Conservation (phyloP, 2,329 filamentous ascomycete species). For the Zalaria sp. region DNA sequence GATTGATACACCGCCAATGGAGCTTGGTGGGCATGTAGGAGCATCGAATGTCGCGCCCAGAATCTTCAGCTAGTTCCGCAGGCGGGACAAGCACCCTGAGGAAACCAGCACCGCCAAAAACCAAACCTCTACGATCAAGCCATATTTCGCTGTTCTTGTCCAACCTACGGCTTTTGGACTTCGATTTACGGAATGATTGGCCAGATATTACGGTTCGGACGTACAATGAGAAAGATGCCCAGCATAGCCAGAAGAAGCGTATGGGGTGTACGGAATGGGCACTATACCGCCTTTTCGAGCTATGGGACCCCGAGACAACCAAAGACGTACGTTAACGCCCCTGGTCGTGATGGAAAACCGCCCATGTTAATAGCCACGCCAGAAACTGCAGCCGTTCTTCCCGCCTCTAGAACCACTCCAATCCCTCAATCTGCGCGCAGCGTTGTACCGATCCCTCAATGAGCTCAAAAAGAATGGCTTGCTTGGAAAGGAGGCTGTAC, state of each 20-base stretch:
- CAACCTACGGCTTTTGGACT: slow-evolving; percentile 69
- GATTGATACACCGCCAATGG: too few species aligned
- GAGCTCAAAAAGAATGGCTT: slow-evolving; percentile 78
- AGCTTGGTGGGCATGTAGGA: too few species aligned
- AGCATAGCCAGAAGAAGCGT: slow-evolving; percentile 66
- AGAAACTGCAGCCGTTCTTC: slow-evolving; percentile 86
- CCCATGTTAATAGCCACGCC: slow-evolving; percentile 1
- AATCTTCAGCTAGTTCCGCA: slow-evolving; percentile 4
- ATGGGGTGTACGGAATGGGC: slow-evolving; percentile 80
- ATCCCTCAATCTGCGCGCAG: slow-evolving; percentile 77
- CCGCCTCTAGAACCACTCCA: slow-evolving; percentile 82
- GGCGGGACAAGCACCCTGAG: slow-evolving; percentile 2
- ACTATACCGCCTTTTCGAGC: slow-evolving; percentile 69
- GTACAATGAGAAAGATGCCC: slow-evolving; percentile 52
- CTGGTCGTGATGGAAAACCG: neutral
- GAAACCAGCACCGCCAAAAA: neutral
- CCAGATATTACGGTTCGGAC: slow-evolving; percentile 57
- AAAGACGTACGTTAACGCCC: slow-evolving; percentile 42
- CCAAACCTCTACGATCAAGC: slow-evolving; percentile 22
- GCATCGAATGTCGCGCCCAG: slow-evolving; percentile 4
- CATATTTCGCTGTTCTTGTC: slow-evolving; percentile 59
- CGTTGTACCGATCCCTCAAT: slow-evolving; percentile 67
- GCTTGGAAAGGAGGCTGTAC: slow-evolving; percentile 61
- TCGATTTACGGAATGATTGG: slow-evolving; percentile 67
- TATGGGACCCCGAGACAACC: slow-evolving; percentile 70